Conservation (phyloP, 768 basidiomycete genomes). For the Trametes cingulata region DNA sequence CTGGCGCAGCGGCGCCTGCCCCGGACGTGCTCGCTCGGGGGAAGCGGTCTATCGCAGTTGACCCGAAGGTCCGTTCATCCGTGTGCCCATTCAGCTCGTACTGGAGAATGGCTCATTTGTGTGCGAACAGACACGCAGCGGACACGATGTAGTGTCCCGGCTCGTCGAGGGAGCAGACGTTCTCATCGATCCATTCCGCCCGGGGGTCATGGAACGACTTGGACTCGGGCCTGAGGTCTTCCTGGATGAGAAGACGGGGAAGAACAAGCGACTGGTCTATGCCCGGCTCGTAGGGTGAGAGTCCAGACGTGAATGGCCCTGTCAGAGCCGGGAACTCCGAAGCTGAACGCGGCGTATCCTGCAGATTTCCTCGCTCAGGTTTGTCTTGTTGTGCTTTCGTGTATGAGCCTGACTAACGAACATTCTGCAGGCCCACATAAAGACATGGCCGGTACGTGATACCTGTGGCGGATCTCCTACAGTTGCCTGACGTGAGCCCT, state of each 20-base stretch:
- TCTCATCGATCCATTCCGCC: slow-evolving; percentile 81
- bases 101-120: too few relatives aligned
- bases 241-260: slow-evolving; percentile 48
- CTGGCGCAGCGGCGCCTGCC: slow-evolving; percentile 31
- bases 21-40: slow-evolving; percentile 62
- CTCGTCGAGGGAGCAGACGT: slow-evolving; percentile 73
- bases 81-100: background rate
- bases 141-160: slow-evolving; percentile 53
- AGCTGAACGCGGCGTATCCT: too few relatives aligned
- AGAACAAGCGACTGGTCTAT: slow-evolving; percentile 68
- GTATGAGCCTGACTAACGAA: background rate
- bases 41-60: slow-evolving; percentile 74
- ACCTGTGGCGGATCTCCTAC: background rate
- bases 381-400: background rate
- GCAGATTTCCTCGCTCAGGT: slow-evolving; percentile 67
- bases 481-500: background rate
- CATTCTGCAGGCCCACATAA: slow-evolving; percentile 56
- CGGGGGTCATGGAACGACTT: slow-evolving; percentile 78
- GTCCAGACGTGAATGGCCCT: too few relatives aligned
- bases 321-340: too few relatives aligned
- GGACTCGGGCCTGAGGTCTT: slow-evolving; percentile 78
- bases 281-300: slow-evolving; percentile 72
- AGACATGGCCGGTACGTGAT: slow-evolving; percentile 68
- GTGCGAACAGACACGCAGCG: slow-evolving; percentile 40
- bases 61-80: slow-evolving; percentile 49